Base-by-base conservation (phyloP, 78 protist species). In the Dictyostelium firmibasis region DNA sequence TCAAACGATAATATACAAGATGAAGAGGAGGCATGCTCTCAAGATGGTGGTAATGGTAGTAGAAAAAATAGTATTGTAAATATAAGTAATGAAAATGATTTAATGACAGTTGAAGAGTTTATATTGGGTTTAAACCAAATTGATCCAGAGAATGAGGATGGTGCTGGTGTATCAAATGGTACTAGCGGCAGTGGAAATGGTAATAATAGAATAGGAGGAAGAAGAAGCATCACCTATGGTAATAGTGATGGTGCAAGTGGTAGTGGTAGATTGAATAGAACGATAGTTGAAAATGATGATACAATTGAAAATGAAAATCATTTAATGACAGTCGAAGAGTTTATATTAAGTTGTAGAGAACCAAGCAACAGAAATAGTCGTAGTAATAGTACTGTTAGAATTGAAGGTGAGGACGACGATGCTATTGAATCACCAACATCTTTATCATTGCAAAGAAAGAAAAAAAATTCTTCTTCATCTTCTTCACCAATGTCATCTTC, bases 261-360 rank as follows among this genome's bases (percentile, higher is more conserved):
- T 16, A 57, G 25, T 20, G 20, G 79, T 33, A 33, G 60, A 23
- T 7, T 27, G 18, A 35, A 36, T 57, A 85, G 50, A 72, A 25
- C 31, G n/a, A 35, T 31, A 11, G 44, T 13, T 29, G 79, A 85
- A 84, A n/a, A n/a, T n/a, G 44, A 86, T 29, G 85, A 86, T 72
- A 27, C 23, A 60, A 41, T 67, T 29, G 81, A 78, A 64, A 78
- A 89, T 31, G 94, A 89, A 81, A 60, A 78, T 69, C 81, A 64
- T 29, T 41, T 89, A 36, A 89, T 89, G 94, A 89, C 94, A 10
- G 94, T 89, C 3, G 82, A 81, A 41, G 94, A 89, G 36, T 89
- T 89, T 29, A 89, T 89, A n/a, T 47, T 50, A 33, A 81, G 83
- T 81, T 89, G 94, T 43, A 64, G 60, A 47, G 87, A 47, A 1